Evolutionary conservation across 768 basidiomycete species (phyloP).

Genomic region (Pisolithus microcarpus): DNA sequence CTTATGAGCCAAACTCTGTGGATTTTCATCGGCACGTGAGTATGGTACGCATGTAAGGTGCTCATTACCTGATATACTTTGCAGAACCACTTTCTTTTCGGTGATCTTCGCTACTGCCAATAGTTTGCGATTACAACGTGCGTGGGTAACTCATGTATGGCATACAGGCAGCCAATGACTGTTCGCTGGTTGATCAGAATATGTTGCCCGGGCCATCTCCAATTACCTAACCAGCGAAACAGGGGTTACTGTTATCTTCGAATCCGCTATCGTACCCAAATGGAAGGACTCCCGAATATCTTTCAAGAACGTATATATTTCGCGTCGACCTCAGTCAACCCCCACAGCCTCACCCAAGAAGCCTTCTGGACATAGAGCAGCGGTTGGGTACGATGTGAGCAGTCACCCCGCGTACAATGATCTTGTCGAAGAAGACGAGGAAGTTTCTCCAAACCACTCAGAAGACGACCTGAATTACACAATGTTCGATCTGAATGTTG

Average conservation of each 20-base stretch:
- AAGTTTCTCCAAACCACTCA: constrained; percentile 19
- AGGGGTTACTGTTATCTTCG: constrained; percentile 91
- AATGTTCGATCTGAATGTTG: constrained; percentile 89
- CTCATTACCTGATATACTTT: constrained; percentile 2
- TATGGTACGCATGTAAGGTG: background rate
- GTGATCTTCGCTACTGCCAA: constrained; percentile 86
- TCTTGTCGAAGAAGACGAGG: constrained; percentile 54
- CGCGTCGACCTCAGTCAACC: constrained; percentile 53
- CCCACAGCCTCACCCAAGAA: constrained; percentile 10
- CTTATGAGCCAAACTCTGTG: constrained; percentile 93
- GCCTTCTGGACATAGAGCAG: constrained; percentile 44
- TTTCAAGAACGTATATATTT: constrained; percentile 95
- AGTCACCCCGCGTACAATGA: constrained; percentile 68
- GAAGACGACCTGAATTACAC: constrained; percentile 70
- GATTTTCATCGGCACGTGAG: constrained; percentile 79
- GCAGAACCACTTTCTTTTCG: constrained; percentile 91
- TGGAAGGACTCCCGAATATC: constrained; percentile 95
- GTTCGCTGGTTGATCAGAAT: constrained; percentile 41
- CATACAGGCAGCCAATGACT: background rate
- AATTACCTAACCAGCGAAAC: constrained; percentile 91
- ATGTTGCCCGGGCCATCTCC: constrained; percentile 81
- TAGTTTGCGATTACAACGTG: constrained; percentile 79
- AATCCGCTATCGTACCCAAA: constrained; percentile 95
- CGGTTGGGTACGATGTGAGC: constrained; percentile 69
- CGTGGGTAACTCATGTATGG: constrained; percentile 35